Evolutionary conservation across 2,329 filamentous ascomycete species (phyloP).

Genomic region (Paraphoma chrysanthemicola): DNA sequence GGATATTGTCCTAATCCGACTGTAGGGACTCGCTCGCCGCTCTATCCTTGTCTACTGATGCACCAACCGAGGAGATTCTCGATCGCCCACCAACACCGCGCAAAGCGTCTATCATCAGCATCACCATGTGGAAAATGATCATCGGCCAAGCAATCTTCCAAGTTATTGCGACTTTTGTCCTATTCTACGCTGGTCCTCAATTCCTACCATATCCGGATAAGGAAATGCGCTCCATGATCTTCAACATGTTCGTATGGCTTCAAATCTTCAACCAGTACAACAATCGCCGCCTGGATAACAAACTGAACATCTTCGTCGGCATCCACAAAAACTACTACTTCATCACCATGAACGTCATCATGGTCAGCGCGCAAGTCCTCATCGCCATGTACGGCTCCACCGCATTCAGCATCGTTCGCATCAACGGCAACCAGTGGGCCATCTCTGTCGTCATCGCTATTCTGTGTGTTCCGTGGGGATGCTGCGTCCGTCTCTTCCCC

Average conservation of each 20-base stretch:
- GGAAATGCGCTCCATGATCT: conserved; percentile 75
- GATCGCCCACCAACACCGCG: conserved; percentile 80
- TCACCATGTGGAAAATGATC: conserved; percentile 99
- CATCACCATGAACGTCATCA: conserved; percentile 80
- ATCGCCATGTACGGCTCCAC: conserved; percentile 81
- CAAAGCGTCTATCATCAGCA: conserved; percentile 76
- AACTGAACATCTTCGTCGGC: conserved; percentile 93
- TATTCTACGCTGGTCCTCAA: conserved; percentile 74
- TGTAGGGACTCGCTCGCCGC: conserved; percentile 85
- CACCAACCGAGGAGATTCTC: conserved; percentile 78
- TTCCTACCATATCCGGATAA: conserved; percentile 65
- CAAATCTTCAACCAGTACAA: conserved; percentile 99
- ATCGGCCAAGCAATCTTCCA: conserved; percentile 90
- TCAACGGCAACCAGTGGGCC: conserved; percentile 62
- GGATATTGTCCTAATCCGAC: conserved; percentile 57
- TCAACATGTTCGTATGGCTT: conserved; percentile 99
- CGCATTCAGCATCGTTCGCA: conserved; percentile 59
- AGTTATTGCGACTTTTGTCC: conserved; percentile 75
- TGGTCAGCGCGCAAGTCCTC: conserved; percentile 86
- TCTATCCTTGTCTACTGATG: conserved; percentile 85
- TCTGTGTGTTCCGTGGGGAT: conserved; percentile 59
- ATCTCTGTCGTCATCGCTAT: conserved; percentile 59
- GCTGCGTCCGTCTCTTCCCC: conserved; percentile 59
- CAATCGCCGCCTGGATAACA: conserved; percentile 91
- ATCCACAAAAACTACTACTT: conserved; percentile 86